phyloP scores from a whole-genome alignment of 805 yeast species.

The Spathaspora arborariae region DNA sequence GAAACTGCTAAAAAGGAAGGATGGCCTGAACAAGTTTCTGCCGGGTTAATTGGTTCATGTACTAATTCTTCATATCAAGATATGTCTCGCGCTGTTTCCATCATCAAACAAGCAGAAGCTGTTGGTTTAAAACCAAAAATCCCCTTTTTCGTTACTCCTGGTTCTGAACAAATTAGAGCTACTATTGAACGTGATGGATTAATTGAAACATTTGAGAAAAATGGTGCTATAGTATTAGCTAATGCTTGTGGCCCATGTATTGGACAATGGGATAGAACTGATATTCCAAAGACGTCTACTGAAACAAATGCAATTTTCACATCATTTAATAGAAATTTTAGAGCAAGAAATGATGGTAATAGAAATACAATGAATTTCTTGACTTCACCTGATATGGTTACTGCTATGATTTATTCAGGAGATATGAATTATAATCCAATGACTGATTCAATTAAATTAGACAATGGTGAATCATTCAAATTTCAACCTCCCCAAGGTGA shows the following conservation, averaged over 20 bases:
- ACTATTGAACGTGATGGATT: slow-evolving; percentile 95
- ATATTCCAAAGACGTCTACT: slow-evolving; percentile 57
- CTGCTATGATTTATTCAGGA: slow-evolving; percentile 95
- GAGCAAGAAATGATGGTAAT: slow-evolving; percentile 98
- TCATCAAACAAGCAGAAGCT: slow-evolving; percentile 79
- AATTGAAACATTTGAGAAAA: slow-evolving; percentile 71
- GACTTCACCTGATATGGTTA: slow-evolving; percentile 98
- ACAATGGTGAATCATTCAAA: slow-evolving; percentile 68
- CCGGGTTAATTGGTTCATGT: slow-evolving; percentile 97
- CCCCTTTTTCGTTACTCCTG: slow-evolving; percentile 95
- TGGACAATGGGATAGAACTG: slow-evolving; percentile 98
- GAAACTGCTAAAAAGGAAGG: slow-evolving; percentile 63
- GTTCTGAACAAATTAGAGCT: slow-evolving; percentile 97
- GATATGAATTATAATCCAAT: slow-evolving; percentile 88
- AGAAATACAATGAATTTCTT: slow-evolving; percentile 95
- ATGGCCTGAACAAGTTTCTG: slow-evolving; percentile 86
- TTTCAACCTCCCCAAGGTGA: slow-evolving; percentile 79
- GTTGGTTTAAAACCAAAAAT: slow-evolving; percentile 88
- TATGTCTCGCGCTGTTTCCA: slow-evolving; percentile 93
- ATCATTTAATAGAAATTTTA: slow-evolving; percentile 95
- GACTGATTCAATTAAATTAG: slow-evolving; percentile 73
- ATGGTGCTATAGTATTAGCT: slow-evolving; percentile 90
- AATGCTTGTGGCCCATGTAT: slow-evolving; percentile 99
- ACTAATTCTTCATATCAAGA: slow-evolving; percentile 98
- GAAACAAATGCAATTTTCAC: slow-evolving; percentile 89